A percentile compares a stretch with the other conserved stretches of the same genome.
These are phyloP conservation scores for Helenozyma rhizophorensis DNA, from an alignment of 805 yeast species.

Conservation along the genomic window DNA sequence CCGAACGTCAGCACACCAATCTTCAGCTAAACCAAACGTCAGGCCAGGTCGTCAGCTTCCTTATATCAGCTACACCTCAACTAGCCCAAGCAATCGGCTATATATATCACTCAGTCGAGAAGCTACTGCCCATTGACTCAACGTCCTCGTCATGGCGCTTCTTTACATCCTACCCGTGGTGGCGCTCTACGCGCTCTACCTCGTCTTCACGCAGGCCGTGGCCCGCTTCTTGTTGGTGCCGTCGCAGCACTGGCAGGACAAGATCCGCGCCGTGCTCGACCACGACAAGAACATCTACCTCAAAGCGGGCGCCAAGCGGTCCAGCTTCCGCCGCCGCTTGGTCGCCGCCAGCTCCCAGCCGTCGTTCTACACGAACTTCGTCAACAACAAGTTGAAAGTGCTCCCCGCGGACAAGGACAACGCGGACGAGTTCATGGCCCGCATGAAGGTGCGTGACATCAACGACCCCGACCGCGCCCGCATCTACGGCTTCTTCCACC, in stretches of 20 bases:
- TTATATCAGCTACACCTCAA: no score
- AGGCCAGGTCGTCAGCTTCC: no score
- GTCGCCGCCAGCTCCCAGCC: constrained; percentile 33
- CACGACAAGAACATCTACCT: constrained; percentile 33
- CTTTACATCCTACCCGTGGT: constrained; percentile 7
- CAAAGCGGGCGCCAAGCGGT: constrained; percentile 31
- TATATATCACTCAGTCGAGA: no score
- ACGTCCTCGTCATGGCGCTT: no score
- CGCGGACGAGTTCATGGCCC: constrained; percentile 19
- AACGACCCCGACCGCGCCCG: constrained; percentile 36
- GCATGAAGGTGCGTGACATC: constrained; percentile 28
- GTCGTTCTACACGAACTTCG: constrained; percentile 34
- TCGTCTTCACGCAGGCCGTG: constrained; percentile 20
- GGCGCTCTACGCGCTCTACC: constrained; percentile 12
- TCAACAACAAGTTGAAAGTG: constrained; percentile 33
- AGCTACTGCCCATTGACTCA: no score
- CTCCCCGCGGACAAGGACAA: constrained; percentile 24
- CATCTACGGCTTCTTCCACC: constrained; percentile 88
- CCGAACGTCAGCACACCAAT: no score
- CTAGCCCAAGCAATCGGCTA: no score
- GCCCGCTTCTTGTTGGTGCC: constrained; percentile 37
- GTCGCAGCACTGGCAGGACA: constrained; percentile 34
- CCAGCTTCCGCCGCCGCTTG: constrained; percentile 37
- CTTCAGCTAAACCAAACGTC: no score
- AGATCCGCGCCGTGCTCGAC: constrained; percentile 27